A percentile compares a stretch with the other conserved stretches of the same genome.
Conservation (phyloP, 805 yeast genomes). For the Yarrowia porcina region DNA sequence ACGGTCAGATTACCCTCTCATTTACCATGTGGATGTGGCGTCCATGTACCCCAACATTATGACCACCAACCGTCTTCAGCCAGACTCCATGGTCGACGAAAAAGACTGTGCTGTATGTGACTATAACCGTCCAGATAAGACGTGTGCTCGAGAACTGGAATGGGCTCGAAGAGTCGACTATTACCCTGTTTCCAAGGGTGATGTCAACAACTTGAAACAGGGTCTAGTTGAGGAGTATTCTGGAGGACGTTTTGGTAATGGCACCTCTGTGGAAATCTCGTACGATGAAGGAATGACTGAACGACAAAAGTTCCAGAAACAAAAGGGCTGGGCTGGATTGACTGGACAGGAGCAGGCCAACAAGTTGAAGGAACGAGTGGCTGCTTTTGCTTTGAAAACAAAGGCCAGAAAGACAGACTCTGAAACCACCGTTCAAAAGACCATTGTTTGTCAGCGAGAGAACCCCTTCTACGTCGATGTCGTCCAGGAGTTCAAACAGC, state of each 20-base stretch:
- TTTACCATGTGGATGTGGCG: slow-evolving; percentile 97
- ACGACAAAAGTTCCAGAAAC: not conserved
- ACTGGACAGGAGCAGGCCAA: slow-evolving; percentile 73
- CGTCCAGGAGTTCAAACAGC: slow-evolving; percentile 89
- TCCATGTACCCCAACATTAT: slow-evolving; percentile 99
- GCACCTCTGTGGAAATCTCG: not conserved
- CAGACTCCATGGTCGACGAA: slow-evolving; percentile 94
- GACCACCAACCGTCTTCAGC: slow-evolving; percentile 96
- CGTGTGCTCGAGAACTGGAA: slow-evolving; percentile 83
- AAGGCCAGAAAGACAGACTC: slow-evolving; percentile 78
- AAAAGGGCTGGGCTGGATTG: slow-evolving; percentile 62
- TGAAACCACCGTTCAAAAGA: slow-evolving; percentile 82
- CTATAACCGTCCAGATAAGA: slow-evolving; percentile 90
- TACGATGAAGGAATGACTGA: slow-evolving; percentile 16
- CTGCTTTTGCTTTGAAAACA: slow-evolving; percentile 81
- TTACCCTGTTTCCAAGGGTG: slow-evolving; percentile 86
- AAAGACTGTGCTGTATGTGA: slow-evolving; percentile 97
- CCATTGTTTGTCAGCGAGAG: slow-evolving; percentile 94
- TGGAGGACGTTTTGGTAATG: slow-evolving; percentile 48
- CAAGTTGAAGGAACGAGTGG: slow-evolving; percentile 68
- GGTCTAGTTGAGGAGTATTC: slow-evolving; percentile 76
- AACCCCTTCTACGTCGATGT: slow-evolving; percentile 96
- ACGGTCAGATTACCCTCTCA: slow-evolving; percentile 75
- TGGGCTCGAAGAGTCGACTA: slow-evolving; percentile 99
- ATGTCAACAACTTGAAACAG: slow-evolving; percentile 83